Percentiles rank a stretch among this genome's conserved stretches.
Conservation (phyloP, 176 grass and related monocot species). For the Oryza glumipatula region DNA sequence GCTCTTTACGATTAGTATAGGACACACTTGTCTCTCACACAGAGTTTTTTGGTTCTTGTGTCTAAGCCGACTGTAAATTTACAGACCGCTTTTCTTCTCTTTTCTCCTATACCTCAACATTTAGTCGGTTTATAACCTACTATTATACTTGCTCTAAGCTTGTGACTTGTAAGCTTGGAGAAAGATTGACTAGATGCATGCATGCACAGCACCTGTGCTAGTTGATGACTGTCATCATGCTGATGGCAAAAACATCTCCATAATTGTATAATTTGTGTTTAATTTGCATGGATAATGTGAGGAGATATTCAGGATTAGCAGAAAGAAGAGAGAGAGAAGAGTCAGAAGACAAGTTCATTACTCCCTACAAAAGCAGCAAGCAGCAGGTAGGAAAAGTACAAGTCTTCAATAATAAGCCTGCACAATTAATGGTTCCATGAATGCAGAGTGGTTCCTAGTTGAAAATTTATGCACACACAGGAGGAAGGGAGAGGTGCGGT, state of each 20-base stretch:
- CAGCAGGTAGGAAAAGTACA: conserved; percentile 35
- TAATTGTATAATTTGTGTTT: background rate
- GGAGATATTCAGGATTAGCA: background rate
- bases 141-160: too few relatives aligned
- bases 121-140: too few relatives aligned
- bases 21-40: too few relatives aligned
- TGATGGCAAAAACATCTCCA: background rate
- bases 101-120: too few relatives aligned
- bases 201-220: conserved; percentile 6
- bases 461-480: conserved; percentile 27
- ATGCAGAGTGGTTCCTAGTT: conserved; percentile 47
- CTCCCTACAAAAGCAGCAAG: background rate
- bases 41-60: too few relatives aligned
- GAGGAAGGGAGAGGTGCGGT: background rate
- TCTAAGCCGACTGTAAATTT: too few relatives aligned
- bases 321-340: background rate
- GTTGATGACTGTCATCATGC: background rate
- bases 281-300: background rate
- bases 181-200: background rate
- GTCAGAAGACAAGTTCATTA: background rate
- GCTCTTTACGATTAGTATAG: too few relatives aligned
- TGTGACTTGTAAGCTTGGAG: conserved; percentile 16
- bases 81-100: too few relatives aligned
- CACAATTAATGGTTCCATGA: conserved; percentile 51
- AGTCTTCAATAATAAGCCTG: conserved; percentile 43